phyloP scores from a whole-genome alignment of 169 alveolate species.

The Blepharisma undulans region DNA sequence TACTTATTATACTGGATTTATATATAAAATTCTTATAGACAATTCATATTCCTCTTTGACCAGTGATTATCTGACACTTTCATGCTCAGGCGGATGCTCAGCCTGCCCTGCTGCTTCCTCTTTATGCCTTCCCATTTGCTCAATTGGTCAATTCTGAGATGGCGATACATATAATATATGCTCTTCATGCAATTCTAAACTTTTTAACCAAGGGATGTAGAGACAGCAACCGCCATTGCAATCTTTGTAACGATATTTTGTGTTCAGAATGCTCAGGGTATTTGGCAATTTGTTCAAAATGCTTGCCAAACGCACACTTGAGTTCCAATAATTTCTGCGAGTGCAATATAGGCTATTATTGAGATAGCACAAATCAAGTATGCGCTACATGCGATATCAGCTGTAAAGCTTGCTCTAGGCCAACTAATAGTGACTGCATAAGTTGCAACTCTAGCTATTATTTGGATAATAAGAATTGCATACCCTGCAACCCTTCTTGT shows the following conservation, averaged over 20 bases:
- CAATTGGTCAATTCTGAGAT: too few species aligned
- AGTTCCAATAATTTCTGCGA: not conserved
- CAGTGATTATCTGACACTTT: not conserved
- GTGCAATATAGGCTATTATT: not conserved
- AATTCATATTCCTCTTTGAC: not conserved
- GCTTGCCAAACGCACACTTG: not conserved
- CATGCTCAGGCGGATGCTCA: not conserved
- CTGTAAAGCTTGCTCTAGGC: not conserved
- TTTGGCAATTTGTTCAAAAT: not conserved
- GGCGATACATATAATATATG: too few species aligned
- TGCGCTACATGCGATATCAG: not conserved
- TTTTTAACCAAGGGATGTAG: not conserved
- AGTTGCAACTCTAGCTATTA: too few species aligned
- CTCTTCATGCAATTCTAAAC: not conserved
- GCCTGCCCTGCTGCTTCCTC: not conserved
- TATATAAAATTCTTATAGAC: not conserved
- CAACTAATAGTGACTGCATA: too few species aligned
- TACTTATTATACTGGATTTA: not conserved
- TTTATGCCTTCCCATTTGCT: not conserved
- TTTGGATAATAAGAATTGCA: too few species aligned
- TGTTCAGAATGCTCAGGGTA: not conserved
- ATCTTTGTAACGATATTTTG: not conserved
- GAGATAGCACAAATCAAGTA: not conserved
- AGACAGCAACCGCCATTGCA: not conserved
- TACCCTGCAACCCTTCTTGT: too few species aligned